Base-by-base conservation (phyloP, 768 basidiomycete genomes). In the Melanogaster broomeanus region DNA sequence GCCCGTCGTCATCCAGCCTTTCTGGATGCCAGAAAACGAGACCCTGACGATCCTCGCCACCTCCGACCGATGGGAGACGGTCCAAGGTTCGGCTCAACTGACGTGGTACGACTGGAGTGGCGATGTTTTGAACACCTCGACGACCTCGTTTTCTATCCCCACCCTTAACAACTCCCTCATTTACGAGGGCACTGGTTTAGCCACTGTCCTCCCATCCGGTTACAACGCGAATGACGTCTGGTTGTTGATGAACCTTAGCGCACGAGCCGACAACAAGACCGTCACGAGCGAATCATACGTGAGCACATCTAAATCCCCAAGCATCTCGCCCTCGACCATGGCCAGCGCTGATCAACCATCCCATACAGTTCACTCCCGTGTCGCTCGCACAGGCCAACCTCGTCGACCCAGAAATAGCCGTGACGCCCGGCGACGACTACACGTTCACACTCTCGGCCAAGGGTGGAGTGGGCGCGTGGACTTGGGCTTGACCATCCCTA, bases 91-190 rank as follows among this genome's bases (percentile, higher is more conserved):
- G 2, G 80, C 75, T 3, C 74, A 77, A 62, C 56, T 82, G 55
- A 80, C 80, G 9, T 83, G 82, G 80, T 83, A 80, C 52, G 79
- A 79, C 57, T 83, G 82, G 81, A 57, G 55, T 15, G 81, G 81
- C 2, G 71, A 60, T 13, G 54, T 57, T 33, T 61, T 83, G 28
- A 63, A 65, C 48, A 69, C 76, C 16, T 73, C 60, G 45, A 71
- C 52, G 37, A 61, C 71, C 48, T 45, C 67, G 21, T 79, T 83
- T 58, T 64, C 67, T 15, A 70, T 78, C 0, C 79, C 80, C 2
- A 63, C 70, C 24, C 61, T 84, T 42, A 82, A 84, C 59, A 80
- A 79, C 53, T 75, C 79, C 22, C 46, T 79, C 15, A 51, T 82
- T 7, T 71, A 71, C 41, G 61, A 70, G 37, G 67, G 64, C 4